Conservation (phyloP, 1,284 basidiomycete species). For the Irpex rosettiformis region DNA sequence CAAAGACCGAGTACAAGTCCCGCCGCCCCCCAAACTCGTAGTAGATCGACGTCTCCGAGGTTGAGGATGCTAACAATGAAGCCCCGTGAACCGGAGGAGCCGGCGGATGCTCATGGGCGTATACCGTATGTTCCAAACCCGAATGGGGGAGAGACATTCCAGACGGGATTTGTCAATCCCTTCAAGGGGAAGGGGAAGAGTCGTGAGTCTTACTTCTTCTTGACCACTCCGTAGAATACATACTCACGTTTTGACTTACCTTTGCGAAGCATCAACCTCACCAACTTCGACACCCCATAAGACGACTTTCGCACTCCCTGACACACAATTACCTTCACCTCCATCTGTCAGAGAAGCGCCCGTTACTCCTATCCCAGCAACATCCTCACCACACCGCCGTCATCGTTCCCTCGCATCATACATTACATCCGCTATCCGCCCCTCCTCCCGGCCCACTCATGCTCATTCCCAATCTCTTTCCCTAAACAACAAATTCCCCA, state of each 20-base stretch:
- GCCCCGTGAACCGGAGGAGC: constrained; percentile 8
- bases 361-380: neutral
- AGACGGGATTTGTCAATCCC: constrained; percentile 21
- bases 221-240: neutral
- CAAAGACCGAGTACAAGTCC: neutral
- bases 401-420: constrained; percentile 7
- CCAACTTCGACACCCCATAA: neutral
- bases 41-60: neutral
- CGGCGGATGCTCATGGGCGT: constrained; percentile 9
- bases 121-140: constrained; percentile 8
- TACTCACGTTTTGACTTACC: neutral
- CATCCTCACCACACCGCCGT: constrained; percentile 3
- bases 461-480: neutral
- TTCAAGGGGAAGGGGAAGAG: constrained; percentile 20
- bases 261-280: neutral
- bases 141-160: constrained; percentile 17
- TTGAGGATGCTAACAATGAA: neutral
- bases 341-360: neutral
- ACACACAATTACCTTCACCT: neutral
- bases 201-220: constrained; percentile 11
- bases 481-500: no score
- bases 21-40: neutral
- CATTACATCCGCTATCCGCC: constrained; percentile 5
- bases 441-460: neutral
- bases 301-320: neutral